Percentiles rank a stretch among this genome's conserved stretches.
Evolutionary conservation across 768 basidiomycete species (phyloP).

Genomic region (Lyophyllum decastes): DNA sequence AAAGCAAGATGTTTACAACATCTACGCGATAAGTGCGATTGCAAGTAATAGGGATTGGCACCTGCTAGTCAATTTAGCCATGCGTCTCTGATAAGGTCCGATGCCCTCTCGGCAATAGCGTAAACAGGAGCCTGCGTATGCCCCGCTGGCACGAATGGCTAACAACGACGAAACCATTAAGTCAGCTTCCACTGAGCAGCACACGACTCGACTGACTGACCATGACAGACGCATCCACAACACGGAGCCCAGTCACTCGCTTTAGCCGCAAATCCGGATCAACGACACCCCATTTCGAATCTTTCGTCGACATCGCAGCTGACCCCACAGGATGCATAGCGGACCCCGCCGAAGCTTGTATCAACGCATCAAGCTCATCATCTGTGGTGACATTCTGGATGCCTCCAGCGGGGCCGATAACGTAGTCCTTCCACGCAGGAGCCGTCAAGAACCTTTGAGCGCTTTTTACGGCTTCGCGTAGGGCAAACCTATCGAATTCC

Average conservation of each 20-base stretch:
- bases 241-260: constrained; percentile 30
- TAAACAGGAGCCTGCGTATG: not conserved
- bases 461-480: constrained; percentile 21
- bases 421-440: constrained; percentile 19
- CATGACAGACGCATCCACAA: constrained; percentile 37
- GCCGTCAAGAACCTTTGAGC: constrained; percentile 21
- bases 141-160: not conserved
- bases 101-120: not conserved
- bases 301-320: constrained; percentile 27
- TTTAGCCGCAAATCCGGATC: constrained; percentile 33
- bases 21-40: too few relatives aligned
- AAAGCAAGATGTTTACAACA: too few relatives aligned
- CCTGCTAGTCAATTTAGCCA: not conserved
- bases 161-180: not conserved
- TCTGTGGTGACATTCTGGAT: constrained; percentile 19
- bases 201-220: constrained; percentile 11
- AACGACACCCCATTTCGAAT: constrained; percentile 28
- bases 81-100: not conserved
- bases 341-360: constrained; percentile 11
- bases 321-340: constrained; percentile 29
- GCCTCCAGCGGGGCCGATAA: constrained; percentile 12
- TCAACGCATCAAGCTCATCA: constrained; percentile 17
- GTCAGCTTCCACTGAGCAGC: too few relatives aligned
- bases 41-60: too few relatives aligned
- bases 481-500: constrained; percentile 21